phyloP scores from a whole-genome alignment of 495 filamentous ascomycete genomes.

The Xylaria grammica region DNA sequence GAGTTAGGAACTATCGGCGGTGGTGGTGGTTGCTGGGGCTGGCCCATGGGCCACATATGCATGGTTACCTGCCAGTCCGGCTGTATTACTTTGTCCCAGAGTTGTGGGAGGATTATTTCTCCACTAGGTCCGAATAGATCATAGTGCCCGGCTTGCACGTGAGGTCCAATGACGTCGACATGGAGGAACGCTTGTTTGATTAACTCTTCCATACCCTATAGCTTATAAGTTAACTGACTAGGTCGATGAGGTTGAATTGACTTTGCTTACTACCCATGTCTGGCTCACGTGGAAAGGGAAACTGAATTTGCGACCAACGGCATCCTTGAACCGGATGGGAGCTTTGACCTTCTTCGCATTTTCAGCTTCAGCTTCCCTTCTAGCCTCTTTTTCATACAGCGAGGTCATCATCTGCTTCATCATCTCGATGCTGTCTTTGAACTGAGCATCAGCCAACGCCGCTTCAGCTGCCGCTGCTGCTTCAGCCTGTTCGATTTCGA shows the following conservation, averaged over 20 bases:
- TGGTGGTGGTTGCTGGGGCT: background rate
- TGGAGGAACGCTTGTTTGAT: constrained; percentile 88
- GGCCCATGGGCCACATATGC: constrained; percentile 7
- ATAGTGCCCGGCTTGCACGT: constrained; percentile 84
- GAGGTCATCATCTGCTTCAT: constrained; percentile 40
- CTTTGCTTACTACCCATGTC: constrained; percentile 72
- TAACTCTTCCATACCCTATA: constrained; percentile 79
- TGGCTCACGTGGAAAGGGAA: constrained; percentile 81
- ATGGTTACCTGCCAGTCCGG: constrained; percentile 66
- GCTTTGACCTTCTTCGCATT: constrained; percentile 42
- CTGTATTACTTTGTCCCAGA: constrained; percentile 84
- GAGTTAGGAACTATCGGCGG: background rate
- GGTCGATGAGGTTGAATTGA: background rate
- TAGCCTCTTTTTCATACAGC: constrained; percentile 42
- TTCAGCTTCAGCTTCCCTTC: constrained; percentile 52
- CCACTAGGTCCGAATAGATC: constrained; percentile 83
- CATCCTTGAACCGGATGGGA: constrained; percentile 81
- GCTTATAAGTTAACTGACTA: constrained; percentile 15
- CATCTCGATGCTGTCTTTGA: constrained; percentile 41
- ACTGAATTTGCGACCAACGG: constrained; percentile 81
- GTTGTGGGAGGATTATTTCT: constrained; percentile 83
- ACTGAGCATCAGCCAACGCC: constrained; percentile 27
- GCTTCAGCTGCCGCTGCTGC: constrained; percentile 20
- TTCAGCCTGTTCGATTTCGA: background rate
- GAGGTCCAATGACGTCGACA: constrained; percentile 78